Evolutionary conservation across 768 basidiomycete genomes (phyloP).

Genomic region (Lactifluus piperatus): DNA sequence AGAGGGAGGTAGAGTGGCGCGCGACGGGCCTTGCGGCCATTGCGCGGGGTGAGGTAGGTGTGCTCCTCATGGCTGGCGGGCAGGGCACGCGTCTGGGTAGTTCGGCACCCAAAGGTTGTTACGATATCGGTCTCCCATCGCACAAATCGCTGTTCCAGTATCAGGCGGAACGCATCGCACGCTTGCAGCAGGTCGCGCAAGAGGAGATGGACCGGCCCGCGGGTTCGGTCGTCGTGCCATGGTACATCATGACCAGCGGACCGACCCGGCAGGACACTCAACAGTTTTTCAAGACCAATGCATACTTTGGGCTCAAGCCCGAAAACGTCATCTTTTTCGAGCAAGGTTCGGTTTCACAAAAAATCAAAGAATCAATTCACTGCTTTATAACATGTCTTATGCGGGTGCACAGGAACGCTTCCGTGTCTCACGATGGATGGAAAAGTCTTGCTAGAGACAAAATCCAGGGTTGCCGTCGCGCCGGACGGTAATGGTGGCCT

Average conservation of each 20-base stretch:
- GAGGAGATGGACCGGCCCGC: slow-evolving; percentile 39
- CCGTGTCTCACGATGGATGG: slow-evolving; percentile 94
- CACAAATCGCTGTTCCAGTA: slow-evolving; percentile 93
- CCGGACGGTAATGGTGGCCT: slow-evolving; percentile 98
- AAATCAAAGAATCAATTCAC: not conserved
- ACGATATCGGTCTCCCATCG: slow-evolving; percentile 91
- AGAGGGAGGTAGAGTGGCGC: slow-evolving; percentile 68
- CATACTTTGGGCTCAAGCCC: slow-evolving; percentile 72
- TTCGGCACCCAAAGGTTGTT: slow-evolving; percentile 92
- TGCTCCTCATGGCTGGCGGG: slow-evolving; percentile 95
- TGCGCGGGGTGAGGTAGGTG: slow-evolving; percentile 77
- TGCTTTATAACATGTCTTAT: not conserved
- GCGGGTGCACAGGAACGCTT: slow-evolving; percentile 59
- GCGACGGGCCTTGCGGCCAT: slow-evolving; percentile 72
- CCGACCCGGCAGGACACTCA: slow-evolving; percentile 87
- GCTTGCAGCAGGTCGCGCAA: slow-evolving; percentile 72
- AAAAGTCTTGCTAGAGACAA: slow-evolving; percentile 79
- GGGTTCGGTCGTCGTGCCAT: slow-evolving; percentile 73
- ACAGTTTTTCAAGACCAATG: slow-evolving; percentile 67
- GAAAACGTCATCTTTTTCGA: slow-evolving; percentile 90
- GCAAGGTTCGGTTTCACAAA: slow-evolving; percentile 53
- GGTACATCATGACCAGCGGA: slow-evolving; percentile 99
- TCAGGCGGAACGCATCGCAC: slow-evolving; percentile 92
- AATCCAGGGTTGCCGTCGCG: slow-evolving; percentile 80
- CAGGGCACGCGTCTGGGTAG: slow-evolving; percentile 95